Percentiles rank a stretch among this genome's conserved stretches.
Evolutionary conservation across 768 basidiomycete genomes (phyloP).

Genomic region (Mycena amicta): DNA sequence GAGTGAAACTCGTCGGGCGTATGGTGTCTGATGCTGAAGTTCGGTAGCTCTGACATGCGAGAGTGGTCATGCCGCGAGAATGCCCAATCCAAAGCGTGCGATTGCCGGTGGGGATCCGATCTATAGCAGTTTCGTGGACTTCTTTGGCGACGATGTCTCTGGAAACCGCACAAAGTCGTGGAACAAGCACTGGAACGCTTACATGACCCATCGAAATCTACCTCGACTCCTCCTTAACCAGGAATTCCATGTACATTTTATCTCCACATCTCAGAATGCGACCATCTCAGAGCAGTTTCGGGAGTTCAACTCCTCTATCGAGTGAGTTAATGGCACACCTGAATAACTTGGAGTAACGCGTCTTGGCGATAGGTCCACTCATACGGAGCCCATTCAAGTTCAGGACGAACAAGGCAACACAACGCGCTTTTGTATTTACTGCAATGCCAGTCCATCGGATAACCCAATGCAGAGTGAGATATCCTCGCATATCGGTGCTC

Average conservation of each 20-base stretch:
- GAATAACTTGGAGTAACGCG: neutral
- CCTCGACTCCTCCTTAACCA: slow-evolving; percentile 38
- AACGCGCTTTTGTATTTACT: slow-evolving; percentile 29
- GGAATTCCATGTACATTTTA: slow-evolving; percentile 39
- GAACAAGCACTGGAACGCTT: slow-evolving; percentile 49
- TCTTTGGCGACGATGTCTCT: slow-evolving; percentile 47
- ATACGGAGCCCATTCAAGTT: slow-evolving; percentile 33
- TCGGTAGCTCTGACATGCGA: slow-evolving; percentile 3
- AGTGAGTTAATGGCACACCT: neutral
- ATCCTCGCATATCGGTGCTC: slow-evolving; percentile 41
- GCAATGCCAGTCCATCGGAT: slow-evolving; percentile 35
- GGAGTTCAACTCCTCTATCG: neutral
- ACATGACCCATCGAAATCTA: slow-evolving; percentile 39
- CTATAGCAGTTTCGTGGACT: slow-evolving; percentile 34
- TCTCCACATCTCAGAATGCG: slow-evolving; percentile 27
- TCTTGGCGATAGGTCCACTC: slow-evolving; percentile 26
- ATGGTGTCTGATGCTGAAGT: neutral
- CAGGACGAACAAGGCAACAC: slow-evolving; percentile 29
- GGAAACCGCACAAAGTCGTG: slow-evolving; percentile 47
- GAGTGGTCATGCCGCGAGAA: slow-evolving; percentile 25
- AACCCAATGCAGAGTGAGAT: slow-evolving; percentile 44
- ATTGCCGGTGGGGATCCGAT: slow-evolving; percentile 34
- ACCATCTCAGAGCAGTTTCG: slow-evolving; percentile 5
- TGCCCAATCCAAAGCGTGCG: slow-evolving; percentile 37
- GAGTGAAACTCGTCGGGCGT: neutral